phyloP scores from a whole-genome alignment of 768 basidiomycete genomes.

The Daedaleopsis sinensis region DNA sequence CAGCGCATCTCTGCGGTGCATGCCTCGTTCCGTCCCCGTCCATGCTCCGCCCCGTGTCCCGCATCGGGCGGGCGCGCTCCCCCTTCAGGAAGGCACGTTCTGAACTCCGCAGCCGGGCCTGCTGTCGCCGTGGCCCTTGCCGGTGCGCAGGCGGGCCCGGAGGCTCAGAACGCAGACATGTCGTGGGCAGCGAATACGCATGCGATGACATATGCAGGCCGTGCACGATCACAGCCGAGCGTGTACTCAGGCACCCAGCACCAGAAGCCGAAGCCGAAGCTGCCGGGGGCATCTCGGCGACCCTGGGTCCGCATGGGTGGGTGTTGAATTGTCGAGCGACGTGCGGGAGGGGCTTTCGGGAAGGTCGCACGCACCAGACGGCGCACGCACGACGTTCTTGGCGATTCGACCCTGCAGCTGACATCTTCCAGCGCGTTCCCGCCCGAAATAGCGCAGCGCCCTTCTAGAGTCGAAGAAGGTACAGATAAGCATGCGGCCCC shows the following conservation, averaged over 20 bases:
- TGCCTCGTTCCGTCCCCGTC: background rate
- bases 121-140: background rate
- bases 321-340: background rate
- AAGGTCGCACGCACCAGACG: background rate
- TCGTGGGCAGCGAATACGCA: no score
- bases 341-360: background rate
- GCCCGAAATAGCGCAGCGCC: conserved; percentile 10
- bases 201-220: background rate
- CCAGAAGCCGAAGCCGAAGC: background rate
- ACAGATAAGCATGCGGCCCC: conserved; percentile 20
- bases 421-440: conserved; percentile 10
- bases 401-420: conserved; percentile 18
- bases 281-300: background rate
- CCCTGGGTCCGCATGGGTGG: background rate
- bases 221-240: background rate
- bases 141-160: no score
- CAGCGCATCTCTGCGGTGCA: background rate
- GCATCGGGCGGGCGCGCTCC: background rate
- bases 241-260: background rate
- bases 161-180: no score
- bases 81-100: background rate
- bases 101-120: background rate
- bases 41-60: background rate
- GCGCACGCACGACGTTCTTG: conserved; percentile 11
- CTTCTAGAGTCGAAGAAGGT: conserved; percentile 5